These are phyloP conservation scores for Porogramme epimiltina DNA, from an alignment of 1,284 basidiomycete species.

Conservation along the genomic window DNA sequence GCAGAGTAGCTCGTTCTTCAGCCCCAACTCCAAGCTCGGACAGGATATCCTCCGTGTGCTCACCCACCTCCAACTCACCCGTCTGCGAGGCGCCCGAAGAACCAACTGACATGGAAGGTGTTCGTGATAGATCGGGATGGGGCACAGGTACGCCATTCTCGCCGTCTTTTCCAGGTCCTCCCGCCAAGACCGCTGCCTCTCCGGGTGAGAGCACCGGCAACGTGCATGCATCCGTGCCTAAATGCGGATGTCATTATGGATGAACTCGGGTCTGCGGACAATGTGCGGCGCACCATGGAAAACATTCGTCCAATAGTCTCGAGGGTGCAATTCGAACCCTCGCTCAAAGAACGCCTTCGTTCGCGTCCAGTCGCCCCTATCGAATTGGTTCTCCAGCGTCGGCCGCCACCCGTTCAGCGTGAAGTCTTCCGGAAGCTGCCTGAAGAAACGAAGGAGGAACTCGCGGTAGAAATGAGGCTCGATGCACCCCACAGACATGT, in stretches of 20 bases:
- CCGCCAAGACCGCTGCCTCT: conserved; percentile 54
- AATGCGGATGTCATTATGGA: background rate
- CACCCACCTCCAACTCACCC: conserved; percentile 44
- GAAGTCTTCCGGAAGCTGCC: conserved; percentile 46
- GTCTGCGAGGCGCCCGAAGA: conserved; percentile 13
- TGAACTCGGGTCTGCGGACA: background rate
- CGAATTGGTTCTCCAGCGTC: conserved; percentile 48
- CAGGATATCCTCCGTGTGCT: conserved; percentile 49
- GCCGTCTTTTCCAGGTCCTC: conserved; percentile 23
- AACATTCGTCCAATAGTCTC: conserved; percentile 70
- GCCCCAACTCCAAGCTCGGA: conserved; percentile 18
- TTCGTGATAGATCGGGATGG: conserved; percentile 50
- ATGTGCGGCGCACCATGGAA: conserved; percentile 55
- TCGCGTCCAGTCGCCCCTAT: conserved; percentile 61
- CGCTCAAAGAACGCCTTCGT: conserved; percentile 58
- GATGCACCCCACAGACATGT: conserved; percentile 78
- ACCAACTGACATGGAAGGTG: conserved; percentile 19
- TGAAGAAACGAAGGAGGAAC: conserved; percentile 60
- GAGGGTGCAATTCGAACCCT: conserved; percentile 62
- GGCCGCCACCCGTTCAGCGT: conserved; percentile 50
- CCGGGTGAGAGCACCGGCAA: conserved; percentile 71
- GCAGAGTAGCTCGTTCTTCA: conserved; percentile 14
- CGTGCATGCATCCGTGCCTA: conserved; percentile 76
- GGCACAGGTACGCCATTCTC: conserved; percentile 41
- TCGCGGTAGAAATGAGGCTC: conserved; percentile 71